phyloP scores from a whole-genome alignment of 2,329 filamentous ascomycete genomes.

The Bipolaris gigantea region DNA sequence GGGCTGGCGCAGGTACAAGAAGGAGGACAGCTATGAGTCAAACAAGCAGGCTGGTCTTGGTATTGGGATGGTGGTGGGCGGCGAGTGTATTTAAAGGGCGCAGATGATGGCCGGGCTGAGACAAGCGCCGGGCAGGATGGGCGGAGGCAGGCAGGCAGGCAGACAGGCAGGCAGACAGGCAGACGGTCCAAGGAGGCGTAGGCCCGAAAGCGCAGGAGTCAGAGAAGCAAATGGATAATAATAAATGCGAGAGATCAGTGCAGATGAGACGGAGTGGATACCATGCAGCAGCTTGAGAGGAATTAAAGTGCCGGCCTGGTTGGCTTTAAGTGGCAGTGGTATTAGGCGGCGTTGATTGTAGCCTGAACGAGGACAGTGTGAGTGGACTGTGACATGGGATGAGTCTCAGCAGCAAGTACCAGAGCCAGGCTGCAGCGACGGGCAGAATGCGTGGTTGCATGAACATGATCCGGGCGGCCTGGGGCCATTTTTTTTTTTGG shows the following conservation, averaged over 20 bases:
- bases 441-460: slow-evolving; percentile 25
- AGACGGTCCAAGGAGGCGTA: slow-evolving; percentile 19
- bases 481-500: slow-evolving; percentile 19
- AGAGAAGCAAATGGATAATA: slow-evolving; percentile 25
- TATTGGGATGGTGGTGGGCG: slow-evolving; percentile 5
- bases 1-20: slow-evolving; percentile 2
- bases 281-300: slow-evolving; percentile 22
- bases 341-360: slow-evolving; percentile 32
- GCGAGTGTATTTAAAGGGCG: slow-evolving; percentile 17
- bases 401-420: slow-evolving; percentile 19
- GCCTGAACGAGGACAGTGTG: slow-evolving; percentile 36
- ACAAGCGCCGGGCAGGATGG: slow-evolving; percentile 27
- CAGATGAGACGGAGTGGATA: slow-evolving; percentile 28
- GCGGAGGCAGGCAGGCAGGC: slow-evolving; percentile 17
- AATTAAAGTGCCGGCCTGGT: slow-evolving; percentile 27
- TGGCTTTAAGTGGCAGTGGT: slow-evolving; percentile 26
- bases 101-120: slow-evolving; percentile 32
- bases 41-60: neutral
- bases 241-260: slow-evolving; percentile 26
- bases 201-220: slow-evolving; percentile 24
- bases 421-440: slow-evolving; percentile 29
- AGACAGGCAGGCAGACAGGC: no score
- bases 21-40: neutral
- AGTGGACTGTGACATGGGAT: slow-evolving; percentile 22
- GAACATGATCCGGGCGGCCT: slow-evolving; percentile 26